Conservation (phyloP, 1,139 yeast genomes). For the Yamadazyma jaroonii region DNA sequence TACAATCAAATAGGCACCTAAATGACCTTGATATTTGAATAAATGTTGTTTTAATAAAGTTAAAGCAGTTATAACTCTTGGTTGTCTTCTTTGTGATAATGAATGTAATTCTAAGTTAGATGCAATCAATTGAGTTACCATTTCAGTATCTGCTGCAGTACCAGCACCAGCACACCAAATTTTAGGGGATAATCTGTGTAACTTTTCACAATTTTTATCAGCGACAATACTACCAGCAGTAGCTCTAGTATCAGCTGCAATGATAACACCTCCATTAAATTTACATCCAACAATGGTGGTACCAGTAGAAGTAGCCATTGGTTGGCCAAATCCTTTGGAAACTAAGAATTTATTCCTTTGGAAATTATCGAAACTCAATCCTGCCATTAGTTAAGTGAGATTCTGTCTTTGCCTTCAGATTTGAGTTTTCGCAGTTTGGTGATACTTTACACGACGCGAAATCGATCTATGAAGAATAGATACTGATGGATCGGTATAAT, state of each 20-base stretch:
- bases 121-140: conserved; percentile 89
- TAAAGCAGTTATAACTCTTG: conserved; percentile 90
- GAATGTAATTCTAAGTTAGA: conserved; percentile 90
- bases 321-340: conserved; percentile 69
- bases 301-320: conserved; percentile 95
- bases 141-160: conserved; percentile 99
- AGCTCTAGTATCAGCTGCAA: conserved; percentile 98
- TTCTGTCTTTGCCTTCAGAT: background rate
- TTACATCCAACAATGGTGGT: conserved; percentile 97
- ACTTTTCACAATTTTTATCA: conserved; percentile 95
- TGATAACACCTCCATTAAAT: conserved; percentile 89
- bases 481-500: conserved; percentile 19
- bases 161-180: conserved; percentile 99
- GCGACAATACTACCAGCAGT: conserved; percentile 96
- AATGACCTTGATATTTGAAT: conserved; percentile 93
- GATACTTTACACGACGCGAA: conserved; percentile 1
- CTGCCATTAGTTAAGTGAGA: conserved; percentile 56
- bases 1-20: conserved; percentile 94
- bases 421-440: background rate
- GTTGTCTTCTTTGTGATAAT: conserved; percentile 76
- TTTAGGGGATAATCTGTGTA: conserved; percentile 86
- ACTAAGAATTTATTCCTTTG: conserved; percentile 80
- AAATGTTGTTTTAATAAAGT: conserved; percentile 93
- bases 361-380: conserved; percentile 87
- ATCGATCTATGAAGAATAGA: background rate